Evolutionary conservation across 352 stramenopile species (phyloP).

Genomic region (Saprolegnia parasitica): DNA sequence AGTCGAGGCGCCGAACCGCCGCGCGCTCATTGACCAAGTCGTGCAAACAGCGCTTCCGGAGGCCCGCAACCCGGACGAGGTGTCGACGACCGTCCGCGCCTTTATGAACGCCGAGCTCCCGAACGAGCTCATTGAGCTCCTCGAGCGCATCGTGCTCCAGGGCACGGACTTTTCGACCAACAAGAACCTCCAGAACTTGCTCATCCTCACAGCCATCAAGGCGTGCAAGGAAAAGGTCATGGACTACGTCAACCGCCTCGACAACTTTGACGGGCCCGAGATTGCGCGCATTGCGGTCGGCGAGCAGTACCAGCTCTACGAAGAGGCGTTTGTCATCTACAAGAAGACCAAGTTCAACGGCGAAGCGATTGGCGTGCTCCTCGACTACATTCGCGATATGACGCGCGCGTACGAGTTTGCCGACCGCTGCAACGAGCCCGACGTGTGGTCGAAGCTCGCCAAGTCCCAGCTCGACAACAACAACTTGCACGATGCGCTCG

Average conservation of each 20-base stretch:
- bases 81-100: constrained; percentile 99
- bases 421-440: constrained; percentile 96
- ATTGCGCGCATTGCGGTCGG: constrained; percentile 98
- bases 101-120: constrained; percentile 99
- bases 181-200: constrained; percentile 99
- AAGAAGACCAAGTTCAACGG: constrained; percentile 99
- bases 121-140: constrained; percentile 97
- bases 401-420: constrained; percentile 99
- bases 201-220: constrained; percentile 99
- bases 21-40: constrained; percentile 98
- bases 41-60: constrained; percentile 99
- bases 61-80: constrained; percentile 97
- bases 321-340: constrained; percentile 99
- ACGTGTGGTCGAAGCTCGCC: constrained; percentile 98
- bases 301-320: constrained; percentile 98
- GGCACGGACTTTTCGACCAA: constrained; percentile 99
- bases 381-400: constrained; percentile 97
- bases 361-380: constrained; percentile 87
- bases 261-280: constrained; percentile 99
- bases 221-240: constrained; percentile 97
- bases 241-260: constrained; percentile 99
- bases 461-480: constrained; percentile 97
- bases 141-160: constrained; percentile 99
- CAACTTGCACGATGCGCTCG: constrained; percentile 95
- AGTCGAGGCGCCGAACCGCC: constrained; percentile 85